phyloP scores from a whole-genome alignment of 208 protist genomes.

The Trypanosoma conorhini region DNA sequence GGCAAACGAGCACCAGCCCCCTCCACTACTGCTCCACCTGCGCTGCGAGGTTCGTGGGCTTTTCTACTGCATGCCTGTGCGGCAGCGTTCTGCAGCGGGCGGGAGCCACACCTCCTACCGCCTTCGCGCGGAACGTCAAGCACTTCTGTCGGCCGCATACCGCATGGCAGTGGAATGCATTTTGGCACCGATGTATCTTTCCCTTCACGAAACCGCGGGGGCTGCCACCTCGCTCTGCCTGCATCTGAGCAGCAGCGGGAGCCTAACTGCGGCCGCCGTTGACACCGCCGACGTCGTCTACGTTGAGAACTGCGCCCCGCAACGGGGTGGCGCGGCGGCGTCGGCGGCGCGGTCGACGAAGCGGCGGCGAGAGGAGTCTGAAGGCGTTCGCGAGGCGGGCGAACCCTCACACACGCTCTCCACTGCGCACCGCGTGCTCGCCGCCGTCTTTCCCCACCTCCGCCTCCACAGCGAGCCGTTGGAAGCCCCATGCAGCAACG shows the following conservation, averaged over 20 bases:
- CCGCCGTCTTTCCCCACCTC: conserved; percentile 19
- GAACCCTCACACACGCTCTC: not conserved
- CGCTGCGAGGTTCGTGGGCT: conserved; percentile 38
- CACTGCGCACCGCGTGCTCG: not conserved
- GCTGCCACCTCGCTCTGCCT: conserved; percentile 15
- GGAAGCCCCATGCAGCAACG: not conserved
- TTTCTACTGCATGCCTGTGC: conserved; percentile 50
- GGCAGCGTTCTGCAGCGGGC: conserved; percentile 2
- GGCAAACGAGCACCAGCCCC: not conserved
- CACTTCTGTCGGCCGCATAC: conserved; percentile 4
- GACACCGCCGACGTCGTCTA: conserved; percentile 13
- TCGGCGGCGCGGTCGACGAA: not conserved
- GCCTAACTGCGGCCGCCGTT: not conserved
- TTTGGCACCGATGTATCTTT: conserved; percentile 25
- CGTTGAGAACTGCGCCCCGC: not conserved
- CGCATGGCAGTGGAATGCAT: conserved; percentile 24
- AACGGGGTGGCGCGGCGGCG: not conserved
- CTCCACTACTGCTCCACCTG: conserved; percentile 7
- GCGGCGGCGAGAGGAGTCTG: not conserved
- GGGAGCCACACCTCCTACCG: not conserved
- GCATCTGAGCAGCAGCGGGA: not conserved
- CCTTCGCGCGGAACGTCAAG: conserved; percentile 8
- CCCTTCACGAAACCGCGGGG: not conserved
- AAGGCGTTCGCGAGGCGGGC: not conserved
- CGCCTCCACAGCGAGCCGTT: not conserved